phyloP scores from a whole-genome alignment of 306 rosid genomes.

The Abrus precatorius region DNA sequence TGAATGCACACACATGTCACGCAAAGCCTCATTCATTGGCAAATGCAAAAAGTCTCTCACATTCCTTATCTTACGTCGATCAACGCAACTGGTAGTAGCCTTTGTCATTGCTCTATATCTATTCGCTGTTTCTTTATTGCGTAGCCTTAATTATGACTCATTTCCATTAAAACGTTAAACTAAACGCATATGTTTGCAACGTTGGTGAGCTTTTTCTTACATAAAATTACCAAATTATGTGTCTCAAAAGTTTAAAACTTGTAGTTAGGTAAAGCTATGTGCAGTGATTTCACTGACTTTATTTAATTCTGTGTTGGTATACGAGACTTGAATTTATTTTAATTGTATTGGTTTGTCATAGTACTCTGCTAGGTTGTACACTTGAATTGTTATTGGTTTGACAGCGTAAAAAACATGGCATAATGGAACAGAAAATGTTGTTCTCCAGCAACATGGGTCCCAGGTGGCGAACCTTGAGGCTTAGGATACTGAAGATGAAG shows the following conservation, averaged over 20 bases:
- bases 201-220: background rate
- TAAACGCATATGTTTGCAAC: background rate
- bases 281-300: background rate
- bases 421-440: background rate
- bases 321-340: background rate
- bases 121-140: background rate
- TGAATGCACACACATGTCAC: background rate
- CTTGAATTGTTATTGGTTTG: background rate
- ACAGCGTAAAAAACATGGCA: conserved; percentile 43
- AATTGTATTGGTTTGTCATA: conserved; percentile 32
- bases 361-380: background rate
- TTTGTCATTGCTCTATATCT: background rate
- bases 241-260: background rate
- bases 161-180: background rate
- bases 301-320: background rate
- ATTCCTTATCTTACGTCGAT: background rate
- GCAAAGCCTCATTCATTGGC: conserved; percentile 4
- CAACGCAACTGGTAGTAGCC: background rate
- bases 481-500: conserved; percentile 36
- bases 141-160: background rate
- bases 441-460: conserved; percentile 19
- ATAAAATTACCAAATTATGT: background rate
- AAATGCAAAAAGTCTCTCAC: background rate
- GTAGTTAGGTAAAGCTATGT: background rate
- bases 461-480: background rate